phyloP scores from a whole-genome alignment of 2,329 filamentous ascomycete genomes.

The Ciborinia camelliae region DNA sequence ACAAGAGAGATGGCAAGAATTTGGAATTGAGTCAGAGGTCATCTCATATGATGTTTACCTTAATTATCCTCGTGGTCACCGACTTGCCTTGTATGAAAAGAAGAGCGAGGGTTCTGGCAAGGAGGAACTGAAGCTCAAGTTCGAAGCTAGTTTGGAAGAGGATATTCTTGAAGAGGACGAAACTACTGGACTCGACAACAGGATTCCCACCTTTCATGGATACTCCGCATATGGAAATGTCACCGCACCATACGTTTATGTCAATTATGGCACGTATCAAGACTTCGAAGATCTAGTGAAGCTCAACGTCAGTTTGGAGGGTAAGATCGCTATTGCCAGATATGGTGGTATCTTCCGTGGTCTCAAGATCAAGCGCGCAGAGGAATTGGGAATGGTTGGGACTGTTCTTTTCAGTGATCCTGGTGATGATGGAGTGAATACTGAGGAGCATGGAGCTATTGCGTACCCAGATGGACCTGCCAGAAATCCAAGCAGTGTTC shows the following conservation, averaged over 20 bases:
- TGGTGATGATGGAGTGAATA: slow-evolving; percentile 79
- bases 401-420: slow-evolving; percentile 82
- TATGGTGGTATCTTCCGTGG: slow-evolving; percentile 87
- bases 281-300: slow-evolving; percentile 80
- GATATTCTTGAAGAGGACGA: slow-evolving; percentile 80
- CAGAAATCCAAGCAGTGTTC: slow-evolving; percentile 81
- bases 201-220: slow-evolving; percentile 89
- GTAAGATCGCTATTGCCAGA: slow-evolving; percentile 82
- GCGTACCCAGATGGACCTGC: slow-evolving; percentile 84
- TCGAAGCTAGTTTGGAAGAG: slow-evolving; percentile 77
- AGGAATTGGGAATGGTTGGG: slow-evolving; percentile 88
- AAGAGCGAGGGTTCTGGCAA: slow-evolving; percentile 40
- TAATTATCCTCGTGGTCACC: slow-evolving; percentile 72
- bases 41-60: slow-evolving; percentile 72
- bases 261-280: slow-evolving; percentile 83
- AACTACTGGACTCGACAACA: slow-evolving; percentile 66
- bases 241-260: slow-evolving; percentile 80
- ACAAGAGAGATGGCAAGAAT: slow-evolving; percentile 66
- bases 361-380: slow-evolving; percentile 86
- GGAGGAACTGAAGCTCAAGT: slow-evolving; percentile 62
- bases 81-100: slow-evolving; percentile 62
- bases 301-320: slow-evolving; percentile 70
- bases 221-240: slow-evolving; percentile 93
- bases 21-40: slow-evolving; percentile 63
- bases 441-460: slow-evolving; percentile 74